Conservation (phyloP, 1,284 basidiomycete genomes). For the Cerioporus squamosus region DNA sequence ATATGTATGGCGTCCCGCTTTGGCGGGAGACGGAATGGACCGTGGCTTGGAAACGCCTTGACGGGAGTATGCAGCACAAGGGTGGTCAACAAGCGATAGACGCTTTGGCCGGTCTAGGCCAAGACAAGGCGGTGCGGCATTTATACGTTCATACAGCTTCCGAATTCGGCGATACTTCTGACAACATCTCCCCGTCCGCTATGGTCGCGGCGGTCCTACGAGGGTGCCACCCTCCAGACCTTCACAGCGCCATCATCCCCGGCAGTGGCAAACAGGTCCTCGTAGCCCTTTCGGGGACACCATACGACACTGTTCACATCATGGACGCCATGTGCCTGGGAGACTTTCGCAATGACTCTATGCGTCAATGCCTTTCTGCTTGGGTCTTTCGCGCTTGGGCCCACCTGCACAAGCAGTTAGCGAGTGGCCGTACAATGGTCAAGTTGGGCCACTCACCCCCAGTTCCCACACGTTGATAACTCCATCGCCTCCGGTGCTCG, state of each 20-base stretch:
- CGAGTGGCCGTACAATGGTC: background rate
- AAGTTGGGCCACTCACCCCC: slow-evolving; percentile 44
- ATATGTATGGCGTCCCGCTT: no score
- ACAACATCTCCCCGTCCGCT: background rate
- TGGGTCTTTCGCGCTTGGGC: slow-evolving; percentile 23
- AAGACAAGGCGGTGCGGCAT: no score
- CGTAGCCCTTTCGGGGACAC: slow-evolving; percentile 67
- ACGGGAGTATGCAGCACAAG: no score
- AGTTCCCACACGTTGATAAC: slow-evolving; percentile 77
- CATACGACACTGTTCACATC: slow-evolving; percentile 83
- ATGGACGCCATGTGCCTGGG: slow-evolving; percentile 69
- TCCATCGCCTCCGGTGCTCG: slow-evolving; percentile 80
- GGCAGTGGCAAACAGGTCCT: slow-evolving; percentile 73
- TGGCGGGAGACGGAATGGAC: no score
- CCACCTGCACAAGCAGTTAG: slow-evolving; percentile 19
- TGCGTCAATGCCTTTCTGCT: slow-evolving; percentile 38
- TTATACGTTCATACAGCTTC: no score
- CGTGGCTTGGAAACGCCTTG: no score
- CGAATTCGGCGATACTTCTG: background rate
- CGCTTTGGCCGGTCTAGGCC: no score
- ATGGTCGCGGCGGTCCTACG: background rate
- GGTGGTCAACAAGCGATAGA: no score
- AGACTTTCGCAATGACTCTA: slow-evolving; percentile 53
- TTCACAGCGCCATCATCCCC: slow-evolving; percentile 80
- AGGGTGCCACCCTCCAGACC: slow-evolving; percentile 57